phyloP scores from a whole-genome alignment of 2,329 filamentous ascomycete species.

The Lachnellula hyalina region DNA sequence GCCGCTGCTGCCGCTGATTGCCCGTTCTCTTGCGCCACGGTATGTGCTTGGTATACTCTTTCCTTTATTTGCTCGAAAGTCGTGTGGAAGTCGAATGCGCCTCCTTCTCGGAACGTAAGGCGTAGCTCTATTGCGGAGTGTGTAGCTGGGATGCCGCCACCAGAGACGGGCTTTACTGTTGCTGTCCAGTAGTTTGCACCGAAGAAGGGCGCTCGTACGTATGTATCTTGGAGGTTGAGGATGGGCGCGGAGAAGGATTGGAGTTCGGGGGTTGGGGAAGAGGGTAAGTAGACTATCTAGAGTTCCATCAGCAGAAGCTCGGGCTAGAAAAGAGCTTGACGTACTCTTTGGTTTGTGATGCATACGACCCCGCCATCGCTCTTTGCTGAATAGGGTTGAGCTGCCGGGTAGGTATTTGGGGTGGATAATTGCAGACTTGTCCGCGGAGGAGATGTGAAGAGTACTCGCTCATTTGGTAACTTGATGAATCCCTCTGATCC shows the following conservation, averaged over 20 bases:
- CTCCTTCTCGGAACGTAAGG: constrained; percentile 88
- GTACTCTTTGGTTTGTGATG: constrained; percentile 79
- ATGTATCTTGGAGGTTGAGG: constrained; percentile 79
- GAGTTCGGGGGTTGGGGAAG: constrained; percentile 57
- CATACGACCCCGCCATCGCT: constrained; percentile 71
- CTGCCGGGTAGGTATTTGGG: constrained; percentile 54
- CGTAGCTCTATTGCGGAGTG: constrained; percentile 72
- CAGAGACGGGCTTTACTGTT: constrained; percentile 71
- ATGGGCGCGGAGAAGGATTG: constrained; percentile 88
- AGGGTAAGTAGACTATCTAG: constrained; percentile 83
- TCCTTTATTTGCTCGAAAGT: constrained; percentile 82
- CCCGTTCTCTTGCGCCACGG: constrained; percentile 66
- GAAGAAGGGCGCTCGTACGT: constrained; percentile 84
- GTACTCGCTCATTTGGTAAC: constrained; percentile 75
- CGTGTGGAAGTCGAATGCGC: constrained; percentile 85
- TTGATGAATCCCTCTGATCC: constrained; percentile 68
- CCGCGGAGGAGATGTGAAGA: constrained; percentile 74
- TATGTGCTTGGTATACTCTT: constrained; percentile 72
- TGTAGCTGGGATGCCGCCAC: constrained; percentile 73
- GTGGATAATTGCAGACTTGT: constrained; percentile 70
- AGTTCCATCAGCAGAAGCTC: constrained; percentile 13
- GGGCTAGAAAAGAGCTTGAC: constrained; percentile 29
- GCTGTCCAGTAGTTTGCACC: constrained; percentile 88
- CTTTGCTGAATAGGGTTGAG: constrained; percentile 61
- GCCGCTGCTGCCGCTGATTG: constrained; percentile 43